Evolutionary conservation across 345 rosid genomes (phyloP).

Genomic region (Dipteronia dyeriana): DNA sequence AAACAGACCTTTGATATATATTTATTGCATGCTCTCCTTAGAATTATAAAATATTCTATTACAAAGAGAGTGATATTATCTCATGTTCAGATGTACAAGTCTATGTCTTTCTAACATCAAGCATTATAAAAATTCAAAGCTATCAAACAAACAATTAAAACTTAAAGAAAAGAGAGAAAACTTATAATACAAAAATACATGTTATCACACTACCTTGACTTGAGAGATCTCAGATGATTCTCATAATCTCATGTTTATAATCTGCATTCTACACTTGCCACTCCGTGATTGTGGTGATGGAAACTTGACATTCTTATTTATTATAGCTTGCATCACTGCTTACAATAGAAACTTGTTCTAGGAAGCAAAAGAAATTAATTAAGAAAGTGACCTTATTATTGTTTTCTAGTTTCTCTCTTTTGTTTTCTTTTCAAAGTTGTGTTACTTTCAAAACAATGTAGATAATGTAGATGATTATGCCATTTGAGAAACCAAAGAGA

Average conservation of each 20-base stretch:
- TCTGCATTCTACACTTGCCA: background rate
- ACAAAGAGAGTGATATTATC: too few species aligned
- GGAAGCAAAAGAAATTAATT: slow-evolving; percentile 13
- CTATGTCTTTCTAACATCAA: background rate
- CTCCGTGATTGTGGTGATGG: background rate
- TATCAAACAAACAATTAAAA: background rate
- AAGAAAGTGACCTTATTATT: background rate
- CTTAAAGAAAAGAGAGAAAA: background rate
- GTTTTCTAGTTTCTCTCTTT: background rate
- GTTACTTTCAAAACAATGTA: background rate
- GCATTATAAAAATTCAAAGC: background rate
- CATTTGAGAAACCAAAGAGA: background rate
- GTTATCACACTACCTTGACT: background rate
- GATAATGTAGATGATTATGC: background rate
- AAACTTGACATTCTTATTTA: background rate
- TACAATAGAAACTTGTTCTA: background rate
- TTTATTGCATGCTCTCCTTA: too few species aligned
- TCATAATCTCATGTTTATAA: background rate
- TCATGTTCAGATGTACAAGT: too few species aligned
- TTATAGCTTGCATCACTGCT: slow-evolving; percentile 17
- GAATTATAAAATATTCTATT: too few species aligned
- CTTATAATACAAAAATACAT: background rate
- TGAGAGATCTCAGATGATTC: background rate
- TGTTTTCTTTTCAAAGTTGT: background rate
- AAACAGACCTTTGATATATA: too few species aligned